Base-by-base conservation (phyloP, 2,329 filamentous ascomycete species). In the Alternaria tenuissima region DNA sequence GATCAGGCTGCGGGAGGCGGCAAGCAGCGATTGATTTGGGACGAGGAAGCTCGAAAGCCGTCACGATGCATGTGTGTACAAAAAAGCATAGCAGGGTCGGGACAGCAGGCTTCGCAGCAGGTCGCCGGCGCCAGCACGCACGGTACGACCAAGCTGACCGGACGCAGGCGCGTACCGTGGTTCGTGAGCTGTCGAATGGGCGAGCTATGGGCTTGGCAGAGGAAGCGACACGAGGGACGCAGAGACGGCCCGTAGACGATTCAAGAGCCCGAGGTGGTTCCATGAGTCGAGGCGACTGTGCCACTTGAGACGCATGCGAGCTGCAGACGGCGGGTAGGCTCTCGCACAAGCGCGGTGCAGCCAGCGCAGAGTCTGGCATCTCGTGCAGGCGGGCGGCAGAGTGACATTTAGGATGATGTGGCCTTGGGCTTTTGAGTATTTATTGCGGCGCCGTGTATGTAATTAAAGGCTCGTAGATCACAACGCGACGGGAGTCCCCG, bases 391-490 rank as follows among this genome's bases (percentile, higher is more conserved):
- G 11, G n/a, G 32, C 22, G 18, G 16, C 28, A 16, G 44, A 4
- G 18, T 16, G 38, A 32, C 26, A 34, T 18, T 36, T 12, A 16
- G 43, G 22, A 14, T 42, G 51, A 39, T 32, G 42, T 30, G 24
- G n/a, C 34, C 39, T 42, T 30, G 48, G 18, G 12, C 52, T 34
- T 26, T n/a, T 30, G 22, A 34, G 28, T 44, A 16, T 9, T 39
- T 42, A 36, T 34, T 53, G 54, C 58, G 46, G 58, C 46, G 43
- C 49, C 54, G 46, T 54, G 56, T 58, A 54, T 59, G 63, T 55
- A 59, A 67, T 66, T 62, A 65, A 67, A 67, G 62, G 62, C 60
- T 63, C 59, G 65, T 55, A 62, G 65, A 68, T 68, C 64, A 65
- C 66, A 68, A n/a, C 64, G 64, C 66, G 66, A 64, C 64, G 64